Conservation (phyloP, 1,284 basidiomycete species). For the Rhodotorula sp. region DNA sequence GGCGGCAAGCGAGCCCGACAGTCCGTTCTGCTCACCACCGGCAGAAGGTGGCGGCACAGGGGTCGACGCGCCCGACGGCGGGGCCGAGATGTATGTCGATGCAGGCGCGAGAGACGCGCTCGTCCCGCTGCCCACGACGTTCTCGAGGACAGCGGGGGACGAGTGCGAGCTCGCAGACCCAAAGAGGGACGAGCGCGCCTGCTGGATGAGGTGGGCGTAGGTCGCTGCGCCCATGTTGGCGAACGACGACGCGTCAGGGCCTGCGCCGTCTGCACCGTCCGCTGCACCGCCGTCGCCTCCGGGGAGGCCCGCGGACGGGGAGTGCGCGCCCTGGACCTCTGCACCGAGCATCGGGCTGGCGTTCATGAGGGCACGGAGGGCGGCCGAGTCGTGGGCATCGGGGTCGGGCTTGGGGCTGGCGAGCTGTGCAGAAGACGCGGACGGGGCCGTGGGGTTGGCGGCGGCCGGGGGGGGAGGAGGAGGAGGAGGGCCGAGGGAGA, state of each 20-base stretch:
- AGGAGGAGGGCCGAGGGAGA: not conserved
- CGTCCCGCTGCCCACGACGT: not conserved
- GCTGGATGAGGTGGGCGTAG: slow-evolving; percentile 20
- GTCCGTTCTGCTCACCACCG: not conserved
- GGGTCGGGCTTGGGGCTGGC: not conserved
- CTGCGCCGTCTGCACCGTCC: not conserved
- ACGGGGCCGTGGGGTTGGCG: not conserved
- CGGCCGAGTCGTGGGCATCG: not conserved
- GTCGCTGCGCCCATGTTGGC: slow-evolving; percentile 12
- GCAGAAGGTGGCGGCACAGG: not conserved
- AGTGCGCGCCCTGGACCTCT: no score
- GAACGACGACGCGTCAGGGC: not conserved
- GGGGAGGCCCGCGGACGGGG: not conserved
- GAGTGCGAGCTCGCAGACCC: slow-evolving; percentile 1
- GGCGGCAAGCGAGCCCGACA: not conserved
- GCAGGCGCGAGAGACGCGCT: not conserved
- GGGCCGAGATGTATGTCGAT: slow-evolving; percentile 3
- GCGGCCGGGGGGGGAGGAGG: not conserved
- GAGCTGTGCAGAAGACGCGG: no score
- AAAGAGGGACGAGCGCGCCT: slow-evolving; percentile 16
- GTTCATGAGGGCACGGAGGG: not conserved
- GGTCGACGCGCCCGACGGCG: not conserved
- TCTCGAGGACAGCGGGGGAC: not conserved
- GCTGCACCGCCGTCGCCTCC: not conserved
- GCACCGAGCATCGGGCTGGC: not conserved